Evolutionary conservation across 306 rosid genomes (phyloP).

Genomic region (Alnus glutinosa): DNA sequence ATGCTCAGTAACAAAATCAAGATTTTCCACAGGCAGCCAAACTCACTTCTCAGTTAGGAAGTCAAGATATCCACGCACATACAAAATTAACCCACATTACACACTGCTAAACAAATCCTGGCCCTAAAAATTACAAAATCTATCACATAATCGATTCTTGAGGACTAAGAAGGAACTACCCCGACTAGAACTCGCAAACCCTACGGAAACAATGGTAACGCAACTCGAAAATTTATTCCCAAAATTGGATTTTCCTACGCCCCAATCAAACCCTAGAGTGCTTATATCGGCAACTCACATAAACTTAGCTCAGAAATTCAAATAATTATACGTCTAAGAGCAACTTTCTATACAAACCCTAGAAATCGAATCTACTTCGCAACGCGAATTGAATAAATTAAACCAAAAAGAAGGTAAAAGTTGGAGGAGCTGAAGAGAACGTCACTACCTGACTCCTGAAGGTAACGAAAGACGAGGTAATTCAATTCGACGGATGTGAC

Average conservation of each 20-base stretch:
- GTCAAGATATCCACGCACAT: background rate
- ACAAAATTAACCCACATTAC: background rate
- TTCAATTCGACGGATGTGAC: conserved; percentile 85
- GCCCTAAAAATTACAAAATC: too few relatives aligned
- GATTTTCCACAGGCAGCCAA: background rate
- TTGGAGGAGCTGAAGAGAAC: background rate
- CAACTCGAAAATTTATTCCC: background rate
- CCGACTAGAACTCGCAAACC: background rate
- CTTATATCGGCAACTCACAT: background rate
- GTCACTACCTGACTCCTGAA: conserved; percentile 81
- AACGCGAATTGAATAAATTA: background rate
- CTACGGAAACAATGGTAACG: background rate
- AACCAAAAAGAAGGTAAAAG: background rate
- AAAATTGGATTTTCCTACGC: background rate
- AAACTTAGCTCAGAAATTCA: conserved; percentile 18
- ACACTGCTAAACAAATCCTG: background rate
- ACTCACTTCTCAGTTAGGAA: background rate
- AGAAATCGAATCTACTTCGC: conserved; percentile 10
- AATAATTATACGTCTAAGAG: background rate
- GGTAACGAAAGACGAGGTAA: conserved; percentile 84
- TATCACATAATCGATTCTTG: background rate
- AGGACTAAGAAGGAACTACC: background rate
- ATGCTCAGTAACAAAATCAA: background rate
- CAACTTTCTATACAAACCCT: conserved; percentile 24
- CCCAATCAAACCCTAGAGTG: conserved; percentile 36